Percentiles rank a stretch among this genome's conserved stretches.
These are phyloP conservation scores for Leccinum longicurvipes DNA, from an alignment of 768 basidiomycete genomes.

Conservation along the genomic window DNA sequence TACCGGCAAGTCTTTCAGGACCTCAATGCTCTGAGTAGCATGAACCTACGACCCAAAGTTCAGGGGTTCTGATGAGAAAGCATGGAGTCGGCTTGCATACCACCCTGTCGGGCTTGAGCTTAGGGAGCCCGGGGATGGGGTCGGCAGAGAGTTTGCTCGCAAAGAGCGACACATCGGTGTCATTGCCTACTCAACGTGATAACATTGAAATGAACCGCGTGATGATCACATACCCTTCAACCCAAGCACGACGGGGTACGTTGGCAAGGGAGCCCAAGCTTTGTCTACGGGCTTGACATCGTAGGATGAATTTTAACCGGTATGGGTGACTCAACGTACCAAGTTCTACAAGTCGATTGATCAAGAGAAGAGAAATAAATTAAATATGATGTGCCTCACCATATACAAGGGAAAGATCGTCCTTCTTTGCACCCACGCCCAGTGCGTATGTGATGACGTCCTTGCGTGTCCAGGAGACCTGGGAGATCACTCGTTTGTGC, in stretches of 20 bases:
- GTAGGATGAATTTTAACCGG: neutral
- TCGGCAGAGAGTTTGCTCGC: constrained; percentile 38
- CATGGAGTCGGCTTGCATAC: constrained; percentile 38
- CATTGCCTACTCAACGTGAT: constrained; percentile 38
- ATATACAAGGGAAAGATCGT: constrained; percentile 69
- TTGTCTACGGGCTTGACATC: constrained; percentile 41
- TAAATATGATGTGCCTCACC: constrained; percentile 40
- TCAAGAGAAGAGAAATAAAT: neutral
- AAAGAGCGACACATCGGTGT: constrained; percentile 70
- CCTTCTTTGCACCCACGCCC: constrained; percentile 77
- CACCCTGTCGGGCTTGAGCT: constrained; percentile 63
- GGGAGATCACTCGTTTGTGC: neutral
- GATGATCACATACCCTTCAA: constrained; percentile 52
- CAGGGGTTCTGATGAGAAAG: neutral
- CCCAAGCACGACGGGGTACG: constrained; percentile 76
- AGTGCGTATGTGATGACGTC: constrained; percentile 77
- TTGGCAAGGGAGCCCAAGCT: constrained; percentile 74
- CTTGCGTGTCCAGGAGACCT: constrained; percentile 85
- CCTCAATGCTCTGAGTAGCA: constrained; percentile 74
- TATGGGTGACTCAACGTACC: constrained; percentile 31
- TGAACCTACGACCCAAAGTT: constrained; percentile 53
- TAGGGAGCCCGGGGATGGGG: constrained; percentile 64
- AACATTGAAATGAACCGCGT: neutral
- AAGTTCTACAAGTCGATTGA: constrained; percentile 40
- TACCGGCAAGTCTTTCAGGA: constrained; percentile 71